A percentile compares a stretch with the other conserved stretches of the same genome.
Conservation (phyloP, 306 rosid species). For the Comarum palustre region DNA sequence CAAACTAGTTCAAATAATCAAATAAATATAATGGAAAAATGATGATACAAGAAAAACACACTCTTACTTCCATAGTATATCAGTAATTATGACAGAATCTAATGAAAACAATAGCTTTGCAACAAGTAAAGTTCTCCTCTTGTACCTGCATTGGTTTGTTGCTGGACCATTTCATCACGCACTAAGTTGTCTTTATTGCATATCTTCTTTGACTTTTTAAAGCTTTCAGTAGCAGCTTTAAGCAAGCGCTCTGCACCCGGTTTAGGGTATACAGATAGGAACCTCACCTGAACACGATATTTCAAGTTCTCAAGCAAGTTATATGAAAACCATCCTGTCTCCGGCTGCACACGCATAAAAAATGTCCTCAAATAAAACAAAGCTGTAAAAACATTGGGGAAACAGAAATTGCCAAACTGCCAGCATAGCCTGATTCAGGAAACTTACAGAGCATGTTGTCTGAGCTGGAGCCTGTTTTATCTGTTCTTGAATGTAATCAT, state of each 20-base stretch:
- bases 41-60: background rate
- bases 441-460: conserved; percentile 64
- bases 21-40: background rate
- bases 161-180: conserved; percentile 42
- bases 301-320: conserved; percentile 54
- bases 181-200: conserved; percentile 36
- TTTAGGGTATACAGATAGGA: conserved; percentile 63
- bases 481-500: conserved; percentile 83
- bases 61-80: background rate
- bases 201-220: conserved; percentile 67
- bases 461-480: conserved; percentile 63
- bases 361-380: conserved; percentile 16
- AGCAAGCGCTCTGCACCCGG: conserved; percentile 60
- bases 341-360: conserved; percentile 51
- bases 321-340: conserved; percentile 74
- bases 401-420: conserved; percentile 9
- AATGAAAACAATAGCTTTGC: background rate
- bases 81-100: background rate
- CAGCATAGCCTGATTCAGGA: conserved; percentile 10
- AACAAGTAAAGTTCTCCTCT: background rate
- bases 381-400: background rate
- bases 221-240: conserved; percentile 58
- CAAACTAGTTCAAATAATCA: conserved; percentile 8
- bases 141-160: conserved; percentile 56
- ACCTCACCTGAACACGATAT: conserved; percentile 66